Evolutionary conservation across 2,329 filamentous ascomycete species (phyloP), one percentile per base, ranked within the genome.

Genomic region (Arthroderma sp.): DNA sequence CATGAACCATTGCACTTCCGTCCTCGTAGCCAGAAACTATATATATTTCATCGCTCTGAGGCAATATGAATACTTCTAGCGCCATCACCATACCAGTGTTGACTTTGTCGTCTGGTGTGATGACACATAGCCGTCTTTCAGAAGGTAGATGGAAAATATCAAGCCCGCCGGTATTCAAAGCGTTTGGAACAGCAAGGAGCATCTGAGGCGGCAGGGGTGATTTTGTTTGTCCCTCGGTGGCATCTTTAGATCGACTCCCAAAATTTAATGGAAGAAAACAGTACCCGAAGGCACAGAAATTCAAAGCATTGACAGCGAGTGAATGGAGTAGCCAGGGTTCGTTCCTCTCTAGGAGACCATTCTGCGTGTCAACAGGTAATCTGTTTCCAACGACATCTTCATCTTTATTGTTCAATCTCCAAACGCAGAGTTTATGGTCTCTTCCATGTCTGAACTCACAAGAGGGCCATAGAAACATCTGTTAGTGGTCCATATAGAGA

Each of bases 231-330:
- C 17, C 11, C 5, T 43, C 13, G 4, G 17, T n/a, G 2, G 35
- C 13, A 2, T 37, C 21, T 25, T 9, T 31, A 11, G 31, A 3
- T n/a, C 28, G n/a, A 15, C 6, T 23, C 21, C 39, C 23, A 17
- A 9, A 17, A 13, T 9, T 39, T 37, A 25, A 17, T 28, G 57
- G 53, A 17, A 72, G 67, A 59, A 75, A 59, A 67, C 84, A 85
- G 60, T 79, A 78, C 1, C 86, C 79, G 69, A 95, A 95, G 1
- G 86, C 80, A 68, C 93, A 98, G 69, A 97, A 98, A 68, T 97
- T 98, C 74, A 97, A 81, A 1, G 91, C 89, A 67, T 96, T 96
- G 44, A 97, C 89, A 4, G 87, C 78, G 4, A 98, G 74, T 2
- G 87, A 80, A 70, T 95, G 82, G 21, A 95, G 71, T n/a, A 96